Evolutionary conservation across 2,329 filamentous ascomycete genomes (phyloP), one percentile per base, ranked within the genome.

Genomic region (Acarospora socialis): DNA sequence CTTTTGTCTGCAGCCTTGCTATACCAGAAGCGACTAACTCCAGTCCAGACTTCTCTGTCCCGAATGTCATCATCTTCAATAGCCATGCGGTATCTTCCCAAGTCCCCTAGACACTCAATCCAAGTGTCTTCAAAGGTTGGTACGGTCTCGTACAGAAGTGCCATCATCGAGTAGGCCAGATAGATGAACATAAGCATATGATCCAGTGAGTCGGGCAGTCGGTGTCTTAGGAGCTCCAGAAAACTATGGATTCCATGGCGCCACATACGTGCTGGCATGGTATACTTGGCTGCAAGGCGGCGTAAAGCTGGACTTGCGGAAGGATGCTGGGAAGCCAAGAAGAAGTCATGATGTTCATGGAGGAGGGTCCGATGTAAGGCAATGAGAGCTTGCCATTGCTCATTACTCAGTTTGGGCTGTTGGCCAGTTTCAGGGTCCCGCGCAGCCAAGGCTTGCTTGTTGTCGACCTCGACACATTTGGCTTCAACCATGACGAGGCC

Each of bases 201-300:
- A 30, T 94, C 86, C 1, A 84, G 57, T 2, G 80, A 84, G 0
- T 65, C 66, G 0, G 86, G 87, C 0, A 93, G 59, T 2, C 76
- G 69, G 41, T 81, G 73, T 0, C 82, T 65, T 0, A 92, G 53
- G 0, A 92, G 52, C 42, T 92, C 82, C 0, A 92, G 62, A 35
- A 90, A 90, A 0, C 73, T 76, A 48, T 92, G 83, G 3, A 95
- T 94, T 0, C 81, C 87, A 44, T 92, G 81, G 0, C 82, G 68
- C 90, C 90, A 95, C 81, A 95, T 90, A 0, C 87, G 64, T 0
- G 81, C 83, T 0, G 87, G 86, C 82, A 95, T 94, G 0, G 75
- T 74, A 44, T 93, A 93, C 39, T 90, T 90, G 0, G 68, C 67
- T 0, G 84, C 77, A 0, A 94, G 54, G 0, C 71, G 61, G 3